Base-by-base conservation (phyloP, 2,329 filamentous ascomycete genomes). In the Ophiobolus disseminans region DNA sequence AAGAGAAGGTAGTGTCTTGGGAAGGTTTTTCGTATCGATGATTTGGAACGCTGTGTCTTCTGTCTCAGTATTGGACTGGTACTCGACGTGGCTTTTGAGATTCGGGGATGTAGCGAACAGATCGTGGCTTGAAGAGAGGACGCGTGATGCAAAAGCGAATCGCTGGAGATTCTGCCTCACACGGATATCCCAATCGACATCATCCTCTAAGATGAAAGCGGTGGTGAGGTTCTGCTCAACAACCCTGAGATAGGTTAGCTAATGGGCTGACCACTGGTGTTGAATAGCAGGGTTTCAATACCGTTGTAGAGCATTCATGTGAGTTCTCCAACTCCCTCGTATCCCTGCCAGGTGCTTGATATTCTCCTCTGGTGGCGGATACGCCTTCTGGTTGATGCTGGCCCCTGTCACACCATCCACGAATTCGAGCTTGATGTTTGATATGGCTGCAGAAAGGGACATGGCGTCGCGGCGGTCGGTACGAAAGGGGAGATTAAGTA, bases 391-490 rank as follows among this genome's bases (percentile, higher is more conserved):
- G 7, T 55, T 48, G 50, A 68, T 68, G 31, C 57, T 60, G 4
- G 57, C 63, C 22, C 77, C 78, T 6, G 70, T 70, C 0, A 82
- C 71, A 5, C 80, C 82, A 26, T 80, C 74, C 2, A 81, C 59
- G 55, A 78, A 83, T 1, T 76, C 75, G 31, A 83, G 63, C 2
- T 74, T 65, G 19, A 84, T 65, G 23, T 76, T 75, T 32, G 73
- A 80, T 2, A 80, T 69, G 3, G 76, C 75, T 2, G 79, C 78
- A 2, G 79, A 76, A 5, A 82, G 69, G 0, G 73, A 70, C 63
- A 83, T 78, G 9, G 76, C 73, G 69, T 84, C 80, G 22, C 80
- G 75, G 11, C 80, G 76, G 53, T 84, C 82, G 19, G 75, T 79
- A 2, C 82, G 73, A 8, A 73, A 73, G 0, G 79, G 78, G 3